Conservation (phyloP, 345 rosid species). For the Corchorus olitorius region DNA sequence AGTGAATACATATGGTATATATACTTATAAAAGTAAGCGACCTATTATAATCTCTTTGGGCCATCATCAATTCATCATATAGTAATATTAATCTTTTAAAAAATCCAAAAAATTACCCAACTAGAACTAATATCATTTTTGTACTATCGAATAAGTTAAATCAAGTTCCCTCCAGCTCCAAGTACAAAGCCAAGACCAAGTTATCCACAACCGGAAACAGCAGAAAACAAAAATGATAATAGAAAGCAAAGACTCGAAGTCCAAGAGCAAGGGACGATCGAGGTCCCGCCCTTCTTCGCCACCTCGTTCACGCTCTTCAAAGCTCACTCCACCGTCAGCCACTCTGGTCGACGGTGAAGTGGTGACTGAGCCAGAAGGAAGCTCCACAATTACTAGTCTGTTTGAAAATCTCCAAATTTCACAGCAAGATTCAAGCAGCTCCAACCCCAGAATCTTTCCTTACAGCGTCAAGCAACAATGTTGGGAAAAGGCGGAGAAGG, state of each 20-base stretch:
- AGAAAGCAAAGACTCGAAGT: constrained; percentile 35
- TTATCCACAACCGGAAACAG: background rate
- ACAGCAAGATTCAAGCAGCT: constrained; percentile 29
- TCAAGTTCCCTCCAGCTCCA: background rate
- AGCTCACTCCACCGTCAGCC: constrained; percentile 44
- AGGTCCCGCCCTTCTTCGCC: constrained; percentile 40
- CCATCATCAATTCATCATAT: too few relatives aligned
- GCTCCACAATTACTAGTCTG: constrained; percentile 29
- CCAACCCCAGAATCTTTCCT: constrained; percentile 84
- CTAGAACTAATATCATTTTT: too few relatives aligned
- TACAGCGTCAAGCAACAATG: constrained; percentile 90
- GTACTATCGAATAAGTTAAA: background rate
- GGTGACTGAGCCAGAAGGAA: constrained; percentile 31
- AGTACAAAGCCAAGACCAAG: background rate
- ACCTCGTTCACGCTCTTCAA: constrained; percentile 36
- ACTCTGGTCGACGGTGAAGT: constrained; percentile 45
- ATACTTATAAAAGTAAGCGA: too few relatives aligned
- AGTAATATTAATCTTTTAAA: too few relatives aligned
- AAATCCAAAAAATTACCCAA: too few relatives aligned
- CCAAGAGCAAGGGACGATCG: constrained; percentile 27
- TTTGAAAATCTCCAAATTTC: constrained; percentile 46
- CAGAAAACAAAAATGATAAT: constrained; percentile 39
- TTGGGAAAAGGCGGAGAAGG: constrained; percentile 93
- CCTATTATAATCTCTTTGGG: too few relatives aligned
- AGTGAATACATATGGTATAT: too few relatives aligned